Base-by-base conservation (phyloP, 2,329 filamentous ascomycete genomes). In the Penicillium sp. region DNA sequence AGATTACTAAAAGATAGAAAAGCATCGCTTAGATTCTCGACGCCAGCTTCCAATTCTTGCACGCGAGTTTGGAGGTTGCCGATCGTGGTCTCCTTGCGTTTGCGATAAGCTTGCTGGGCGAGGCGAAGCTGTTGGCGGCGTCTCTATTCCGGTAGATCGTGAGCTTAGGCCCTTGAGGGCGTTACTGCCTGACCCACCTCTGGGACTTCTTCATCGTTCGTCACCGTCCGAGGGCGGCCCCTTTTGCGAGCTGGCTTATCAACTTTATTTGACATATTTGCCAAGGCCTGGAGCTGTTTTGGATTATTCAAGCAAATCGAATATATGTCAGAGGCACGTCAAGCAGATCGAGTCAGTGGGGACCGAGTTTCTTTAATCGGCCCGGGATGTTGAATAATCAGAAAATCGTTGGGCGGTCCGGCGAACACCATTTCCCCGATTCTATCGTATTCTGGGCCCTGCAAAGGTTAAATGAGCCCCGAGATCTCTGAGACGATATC, bases 1-100 rank as follows among this genome's bases (percentile, higher is more conserved):
- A 67, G 52, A 57, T 54, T 60, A 56, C 64, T 67, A 43, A 67
- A 66, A 3, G 64, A 63, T 21, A 67, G 56, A 47, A 67, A 67
- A 16, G 63, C 66, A 36, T 64, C 45, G 58, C 64, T 63, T 43
- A 67, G 52, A 36, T 63, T 50, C 47, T 65, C 58, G 45, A 67
- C 63, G 36, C 62, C 64, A 13, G 50, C 42, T 51, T 67, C 63
- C 27, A 65, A 47, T 50, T 66, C 57, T 36, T 62, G 56, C 18
- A 67, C 62, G 16, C 64, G 64, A 18, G 43, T 49, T 54, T 65
- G 64, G 18, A 67, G 51, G 49, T 59, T 64, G 43, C 13, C 56
- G 40, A 67, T 67, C 6, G 64, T 65, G 36, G 53, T 66, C 31
- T 67, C 64, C 43, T 67, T 67, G 31, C 64, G 59, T 43, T 58